Evolutionary conservation across 768 basidiomycete genomes (phyloP), one percentile per base, ranked within the genome.

Genomic region (Termitomyces sp.): DNA sequence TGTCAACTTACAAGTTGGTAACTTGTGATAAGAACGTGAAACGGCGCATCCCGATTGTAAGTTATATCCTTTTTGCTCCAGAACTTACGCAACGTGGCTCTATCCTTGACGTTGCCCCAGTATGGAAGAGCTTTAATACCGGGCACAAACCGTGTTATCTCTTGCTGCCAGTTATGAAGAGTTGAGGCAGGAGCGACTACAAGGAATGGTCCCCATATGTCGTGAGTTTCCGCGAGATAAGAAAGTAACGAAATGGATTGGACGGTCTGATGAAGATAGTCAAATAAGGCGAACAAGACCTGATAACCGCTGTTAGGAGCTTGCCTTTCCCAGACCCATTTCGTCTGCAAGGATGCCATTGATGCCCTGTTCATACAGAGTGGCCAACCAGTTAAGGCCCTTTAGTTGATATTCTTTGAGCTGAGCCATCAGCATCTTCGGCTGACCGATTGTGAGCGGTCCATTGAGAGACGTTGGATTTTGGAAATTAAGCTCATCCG

Each of bases 331-430:
- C 10, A 93, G 83, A 73, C 94, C 94, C 96, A 98, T 98, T 74
- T 99, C 97, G 69, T 99, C 97, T 2, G 97, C 97, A 22, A 99
- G 81, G 65, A 99, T 99, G 49, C 97, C 97, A 67, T 99, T 99
- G 80, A 98, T 98, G 46, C 97, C 97, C 72, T 98, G 96, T 69
- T 98, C 97, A 67, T 98, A 99, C 22, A 99, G 77, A 16, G 95
- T 97, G 18, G 88, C 97, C 26, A 99, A 77, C 97, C 97, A 99
- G 62, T 97, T 98, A 35, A 99, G 79, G 61, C 97, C 97, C 67
- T 98, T 98, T 57, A 99, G 72, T 70, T 99, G 97, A 69, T 98
- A 99, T 70, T 99, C 97, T 72, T 99, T 99, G 54, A 99, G 75
- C 63, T 93, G 91, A 8, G 94, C 94, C 83, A 94, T 93, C 61